Base-by-base conservation (phyloP, 345 rosid genomes). In the Corchorus capsularis region DNA sequence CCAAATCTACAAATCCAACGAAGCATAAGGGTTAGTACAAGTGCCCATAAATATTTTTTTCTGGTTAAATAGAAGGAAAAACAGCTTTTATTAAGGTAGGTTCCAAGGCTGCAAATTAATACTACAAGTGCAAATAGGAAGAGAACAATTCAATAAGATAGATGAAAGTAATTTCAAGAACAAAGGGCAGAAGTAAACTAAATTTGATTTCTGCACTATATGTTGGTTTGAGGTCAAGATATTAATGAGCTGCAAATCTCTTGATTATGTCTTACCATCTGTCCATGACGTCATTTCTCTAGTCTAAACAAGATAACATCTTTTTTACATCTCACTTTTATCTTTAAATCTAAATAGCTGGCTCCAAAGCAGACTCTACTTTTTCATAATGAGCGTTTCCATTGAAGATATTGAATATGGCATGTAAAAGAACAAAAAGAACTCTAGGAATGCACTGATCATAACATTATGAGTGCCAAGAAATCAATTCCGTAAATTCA, bases 401-500 rank as follows among this genome's bases (percentile, higher is more conserved):
- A 22, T 47, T 67, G 32, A 46, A 66, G n/a, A 66, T 45, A 66
- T 13, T 47, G 55, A 67, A 46, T 46, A 22, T 67, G 71, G 19
- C 71, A 67, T 67, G 71, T 0, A 7, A 41, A 43, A 1, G 1
- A 63, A 8, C 4, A 65, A 46, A 32, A 67, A 16, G 8, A 59
- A 60, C 20, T 9, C 3, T 9, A 62, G 45, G 6, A 37, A 63
- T 8, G 34, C 54, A 19, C 9, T 45, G 47, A 45, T 45, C 9
- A 45, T 8, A 45, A 5, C 47, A 45, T 45, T 8, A 45, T 45
- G 9, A 45, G 1, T 45, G 47, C 47, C 4, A 66, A 5, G 10
- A 17, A 17, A 45, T 66, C 9, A 66, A 45, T 19, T 66, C 37
- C 17, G 32, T 45, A 45, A 45, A 45, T 46, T 63, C n/a, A 45